Evolutionary conservation across 2,329 filamentous ascomycete species (phyloP).

Genomic region (Hypoxylon sp.): DNA sequence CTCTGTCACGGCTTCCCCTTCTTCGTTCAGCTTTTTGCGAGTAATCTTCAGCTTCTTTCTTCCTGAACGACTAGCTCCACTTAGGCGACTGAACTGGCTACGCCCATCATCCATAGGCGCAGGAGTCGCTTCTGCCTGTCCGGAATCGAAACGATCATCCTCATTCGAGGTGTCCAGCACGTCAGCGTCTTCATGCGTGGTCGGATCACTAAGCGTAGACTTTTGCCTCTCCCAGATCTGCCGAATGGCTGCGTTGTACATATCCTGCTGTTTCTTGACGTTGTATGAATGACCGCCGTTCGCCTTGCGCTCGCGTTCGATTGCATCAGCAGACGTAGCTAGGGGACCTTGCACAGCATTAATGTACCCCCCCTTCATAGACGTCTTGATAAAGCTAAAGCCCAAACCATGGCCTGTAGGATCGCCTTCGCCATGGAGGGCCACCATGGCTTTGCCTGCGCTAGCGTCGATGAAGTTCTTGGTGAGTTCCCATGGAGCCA

Average conservation of each 20-base stretch:
- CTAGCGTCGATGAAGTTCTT: conserved; percentile 97
- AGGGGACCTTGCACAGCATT: conserved; percentile 79
- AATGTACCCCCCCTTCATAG: conserved; percentile 97
- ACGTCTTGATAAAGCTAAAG: conserved; percentile 97
- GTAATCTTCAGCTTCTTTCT: conserved; percentile 80
- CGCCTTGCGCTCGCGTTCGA: conserved; percentile 86
- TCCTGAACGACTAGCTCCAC: conserved; percentile 73
- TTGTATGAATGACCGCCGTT: conserved; percentile 98
- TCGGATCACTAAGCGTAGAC: conserved; percentile 77
- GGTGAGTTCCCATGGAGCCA: conserved; percentile 96
- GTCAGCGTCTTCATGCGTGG: conserved; percentile 75
- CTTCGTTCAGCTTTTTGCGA: conserved; percentile 72
- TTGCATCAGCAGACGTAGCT: conserved; percentile 81
- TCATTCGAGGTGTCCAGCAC: conserved; percentile 70
- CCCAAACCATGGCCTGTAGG: conserved; percentile 93
- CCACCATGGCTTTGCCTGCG: conserved; percentile 95
- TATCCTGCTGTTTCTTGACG: conserved; percentile 90
- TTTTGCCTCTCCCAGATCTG: conserved; percentile 94
- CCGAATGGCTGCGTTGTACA: conserved; percentile 91
- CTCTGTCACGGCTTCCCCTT: conserved; percentile 72
- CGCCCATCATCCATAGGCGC: conserved; percentile 79
- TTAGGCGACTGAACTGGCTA: conserved; percentile 81
- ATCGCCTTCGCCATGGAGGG: conserved; percentile 93
- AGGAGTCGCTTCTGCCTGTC: conserved; percentile 76
- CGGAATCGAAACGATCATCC: conserved; percentile 79